phyloP scores from a whole-genome alignment of 192 early-diverging fungal species.

The Dissophora globulifera region DNA sequence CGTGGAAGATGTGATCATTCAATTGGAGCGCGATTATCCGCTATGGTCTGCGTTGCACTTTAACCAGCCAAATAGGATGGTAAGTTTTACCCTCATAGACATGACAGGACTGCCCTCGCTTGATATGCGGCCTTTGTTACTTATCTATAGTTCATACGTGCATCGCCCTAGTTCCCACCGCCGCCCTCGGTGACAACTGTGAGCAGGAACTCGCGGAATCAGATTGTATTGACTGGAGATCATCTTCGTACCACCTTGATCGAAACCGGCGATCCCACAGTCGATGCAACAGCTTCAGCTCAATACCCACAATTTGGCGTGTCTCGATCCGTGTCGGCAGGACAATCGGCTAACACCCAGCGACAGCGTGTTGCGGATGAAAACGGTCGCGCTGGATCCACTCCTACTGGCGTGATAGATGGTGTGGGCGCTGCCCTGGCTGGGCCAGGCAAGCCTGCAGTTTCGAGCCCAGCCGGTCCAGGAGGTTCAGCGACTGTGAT shows the following conservation, averaged over 20 bases:
- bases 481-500: slow-evolving; percentile 27
- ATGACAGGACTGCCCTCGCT: too few relatives aligned
- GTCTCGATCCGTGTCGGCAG: slow-evolving; percentile 8
- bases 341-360: not conserved
- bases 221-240: slow-evolving; percentile 49
- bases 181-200: slow-evolving; percentile 47
- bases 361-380: slow-evolving; percentile 8
- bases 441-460: slow-evolving; percentile 14
- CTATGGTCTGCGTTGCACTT: slow-evolving; percentile 84
- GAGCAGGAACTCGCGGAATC: slow-evolving; percentile 42
- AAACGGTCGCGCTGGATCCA: not conserved
- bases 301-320: slow-evolving; percentile 9
- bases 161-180: slow-evolving; percentile 29
- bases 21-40: slow-evolving; percentile 80
- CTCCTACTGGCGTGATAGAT: not conserved
- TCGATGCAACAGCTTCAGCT: slow-evolving; percentile 6
- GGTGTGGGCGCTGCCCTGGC: not conserved
- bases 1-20: slow-evolving; percentile 81
- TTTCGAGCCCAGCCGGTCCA: not conserved
- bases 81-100: too few relatives aligned
- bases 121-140: too few relatives aligned
- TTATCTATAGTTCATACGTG: too few relatives aligned
- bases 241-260: slow-evolving; percentile 42
- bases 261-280: slow-evolving; percentile 25
- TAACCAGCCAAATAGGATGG: slow-evolving; percentile 72